Percentiles rank a stretch among this genome's conserved stretches.
Conservation (phyloP, 805 yeast species). For the Lachancea quebecensis region DNA sequence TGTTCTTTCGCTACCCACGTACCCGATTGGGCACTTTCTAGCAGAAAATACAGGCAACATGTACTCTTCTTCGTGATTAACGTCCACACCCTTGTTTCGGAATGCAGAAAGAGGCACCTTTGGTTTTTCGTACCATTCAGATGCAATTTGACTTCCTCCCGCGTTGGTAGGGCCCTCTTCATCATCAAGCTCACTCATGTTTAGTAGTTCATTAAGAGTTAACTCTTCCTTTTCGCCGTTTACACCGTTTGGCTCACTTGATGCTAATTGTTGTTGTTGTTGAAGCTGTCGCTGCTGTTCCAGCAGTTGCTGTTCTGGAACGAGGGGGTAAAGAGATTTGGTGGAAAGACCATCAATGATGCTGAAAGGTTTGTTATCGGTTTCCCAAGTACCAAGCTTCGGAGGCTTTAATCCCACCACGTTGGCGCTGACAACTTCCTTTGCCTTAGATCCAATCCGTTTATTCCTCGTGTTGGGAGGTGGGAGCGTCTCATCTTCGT, state of each 20-base stretch:
- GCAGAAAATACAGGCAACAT: constrained; percentile 26
- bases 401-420: constrained; percentile 87
- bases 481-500: constrained; percentile 82
- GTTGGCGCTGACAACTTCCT: constrained; percentile 85
- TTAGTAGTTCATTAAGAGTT: constrained; percentile 73
- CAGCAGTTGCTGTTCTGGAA: constrained; percentile 28
- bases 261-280: constrained; percentile 9
- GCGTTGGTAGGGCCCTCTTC: constrained; percentile 47
- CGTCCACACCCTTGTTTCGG: constrained; percentile 61
- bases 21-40: constrained; percentile 31
- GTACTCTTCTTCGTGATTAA: constrained; percentile 28
- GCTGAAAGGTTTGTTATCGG: constrained; percentile 79
- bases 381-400: constrained; percentile 84
- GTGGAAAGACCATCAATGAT: constrained; percentile 93
- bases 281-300: constrained; percentile 19
- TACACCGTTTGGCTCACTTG: constrained; percentile 12
- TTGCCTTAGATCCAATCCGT: constrained; percentile 68
- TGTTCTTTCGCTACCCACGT: constrained; percentile 31
- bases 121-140: constrained; percentile 37
- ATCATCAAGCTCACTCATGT: constrained; percentile 82
- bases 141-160: constrained; percentile 32
- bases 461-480: constrained; percentile 49
- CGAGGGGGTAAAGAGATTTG: constrained; percentile 59
- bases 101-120: constrained; percentile 84
- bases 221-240: constrained; percentile 38